These are phyloP conservation scores for Coemansia sp. DNA, from an alignment of 192 early-diverging fungal species.

Conservation along the genomic window DNA sequence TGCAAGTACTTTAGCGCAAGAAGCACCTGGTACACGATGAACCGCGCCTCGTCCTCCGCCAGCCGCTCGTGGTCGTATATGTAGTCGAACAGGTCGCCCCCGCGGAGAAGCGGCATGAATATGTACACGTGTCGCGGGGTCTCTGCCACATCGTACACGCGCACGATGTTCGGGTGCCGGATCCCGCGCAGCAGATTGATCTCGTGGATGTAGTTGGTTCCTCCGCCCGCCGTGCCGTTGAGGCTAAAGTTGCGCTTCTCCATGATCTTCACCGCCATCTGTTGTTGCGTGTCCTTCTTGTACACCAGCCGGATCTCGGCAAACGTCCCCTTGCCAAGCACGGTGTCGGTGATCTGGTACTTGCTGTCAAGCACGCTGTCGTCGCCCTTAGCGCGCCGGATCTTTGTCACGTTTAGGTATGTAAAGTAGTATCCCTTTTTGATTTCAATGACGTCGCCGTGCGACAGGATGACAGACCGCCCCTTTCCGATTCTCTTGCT, in stretches of 20 bases:
- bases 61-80: slow-evolving; percentile 67
- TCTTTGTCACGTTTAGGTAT: slow-evolving; percentile 35
- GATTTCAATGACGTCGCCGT: slow-evolving; percentile 63
- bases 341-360: slow-evolving; percentile 52
- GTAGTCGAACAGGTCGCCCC: slow-evolving; percentile 89
- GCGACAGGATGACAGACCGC: slow-evolving; percentile 57
- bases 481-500: slow-evolving; percentile 56
- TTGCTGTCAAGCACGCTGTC: slow-evolving; percentile 29
- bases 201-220: slow-evolving; percentile 73
- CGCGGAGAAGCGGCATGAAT: slow-evolving; percentile 72
- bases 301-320: slow-evolving; percentile 72
- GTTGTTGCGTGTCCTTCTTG: slow-evolving; percentile 62
- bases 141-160: slow-evolving; percentile 63
- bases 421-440: slow-evolving; percentile 53
- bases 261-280: slow-evolving; percentile 86
- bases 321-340: slow-evolving; percentile 67
- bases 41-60: slow-evolving; percentile 76
- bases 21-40: slow-evolving; percentile 72
- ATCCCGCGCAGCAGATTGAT: slow-evolving; percentile 71
- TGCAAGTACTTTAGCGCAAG: slow-evolving; percentile 79
- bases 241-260: slow-evolving; percentile 65
- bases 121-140: slow-evolving; percentile 65
- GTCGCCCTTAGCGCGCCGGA: slow-evolving; percentile 1
- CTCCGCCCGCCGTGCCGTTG: slow-evolving; percentile 71
- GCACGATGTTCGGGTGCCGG: slow-evolving; percentile 72